Conservation (phyloP, 768 basidiomycete species). For the Rhodotorula kratochvilovae region DNA sequence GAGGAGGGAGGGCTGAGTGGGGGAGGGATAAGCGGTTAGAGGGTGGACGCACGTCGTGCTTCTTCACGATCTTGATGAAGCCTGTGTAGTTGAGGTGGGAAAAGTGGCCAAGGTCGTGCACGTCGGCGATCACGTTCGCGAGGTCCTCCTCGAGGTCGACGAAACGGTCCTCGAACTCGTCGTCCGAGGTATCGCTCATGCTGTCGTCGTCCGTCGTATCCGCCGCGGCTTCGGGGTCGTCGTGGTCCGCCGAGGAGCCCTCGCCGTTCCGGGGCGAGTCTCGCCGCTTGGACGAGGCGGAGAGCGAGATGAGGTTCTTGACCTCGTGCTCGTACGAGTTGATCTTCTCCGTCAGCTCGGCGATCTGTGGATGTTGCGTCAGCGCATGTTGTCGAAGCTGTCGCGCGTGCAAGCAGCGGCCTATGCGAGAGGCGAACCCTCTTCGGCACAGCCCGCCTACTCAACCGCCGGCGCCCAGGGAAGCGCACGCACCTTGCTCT, state of each 20-base stretch:
- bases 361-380: slow-evolving; percentile 54
- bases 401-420: too few species aligned
- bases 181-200: slow-evolving; percentile 52
- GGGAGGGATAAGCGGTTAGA: neutral
- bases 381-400: too few species aligned
- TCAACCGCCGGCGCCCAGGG: too few species aligned
- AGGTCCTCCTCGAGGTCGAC: slow-evolving; percentile 86
- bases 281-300: slow-evolving; percentile 38
- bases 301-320: slow-evolving; percentile 64
- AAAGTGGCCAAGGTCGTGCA: slow-evolving; percentile 60
- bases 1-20: neutral
- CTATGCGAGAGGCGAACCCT: too few species aligned
- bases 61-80: slow-evolving; percentile 98
- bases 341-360: slow-evolving; percentile 76
- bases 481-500: slow-evolving; percentile 62
- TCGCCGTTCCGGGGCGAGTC: slow-evolving; percentile 29
- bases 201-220: slow-evolving; percentile 48
- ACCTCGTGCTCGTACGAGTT: slow-evolving; percentile 76
- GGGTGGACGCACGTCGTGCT: slow-evolving; percentile 69
- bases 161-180: slow-evolving; percentile 73
- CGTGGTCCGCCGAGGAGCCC: slow-evolving; percentile 56
- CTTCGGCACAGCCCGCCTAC: too few species aligned
- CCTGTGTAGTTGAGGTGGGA: slow-evolving; percentile 98
- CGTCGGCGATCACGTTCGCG: slow-evolving; percentile 79
- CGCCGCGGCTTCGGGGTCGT: slow-evolving; percentile 45